These are phyloP conservation scores for Trichosporon sp. DNA, from an alignment of 1,284 basidiomycete genomes.

Conservation along the genomic window DNA sequence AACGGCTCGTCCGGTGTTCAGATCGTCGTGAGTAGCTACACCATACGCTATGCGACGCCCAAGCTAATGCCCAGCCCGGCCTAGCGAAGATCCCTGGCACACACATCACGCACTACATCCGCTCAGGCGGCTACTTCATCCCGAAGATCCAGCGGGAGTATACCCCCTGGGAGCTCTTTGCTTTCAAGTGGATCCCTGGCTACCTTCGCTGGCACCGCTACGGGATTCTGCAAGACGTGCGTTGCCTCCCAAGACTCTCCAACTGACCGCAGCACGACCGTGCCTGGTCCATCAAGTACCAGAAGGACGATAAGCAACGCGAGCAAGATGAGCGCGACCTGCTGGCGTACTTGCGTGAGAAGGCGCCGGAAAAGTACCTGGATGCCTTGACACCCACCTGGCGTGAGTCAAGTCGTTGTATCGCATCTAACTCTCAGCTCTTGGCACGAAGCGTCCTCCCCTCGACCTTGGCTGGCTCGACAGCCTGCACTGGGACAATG, in stretches of 20 bases:
- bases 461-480: slow-evolving; percentile 4
- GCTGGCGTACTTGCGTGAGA: background rate
- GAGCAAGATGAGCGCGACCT: slow-evolving; percentile 2
- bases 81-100: background rate
- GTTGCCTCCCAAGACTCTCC: background rate
- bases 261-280: background rate
- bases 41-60: background rate
- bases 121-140: slow-evolving; percentile 2
- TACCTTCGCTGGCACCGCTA: background rate
- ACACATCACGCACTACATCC: slow-evolving; percentile 3
- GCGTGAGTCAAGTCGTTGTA: background rate
- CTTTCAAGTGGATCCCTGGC: slow-evolving; percentile 1
- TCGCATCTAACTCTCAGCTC: background rate
- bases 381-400: slow-evolving; percentile 1
- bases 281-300: background rate
- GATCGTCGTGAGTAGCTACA: background rate
- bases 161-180: background rate
- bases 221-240: background rate
- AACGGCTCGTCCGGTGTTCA: slow-evolving; percentile 8
- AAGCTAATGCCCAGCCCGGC: background rate
- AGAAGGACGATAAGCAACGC: background rate
- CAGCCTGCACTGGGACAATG: slow-evolving; percentile 1
- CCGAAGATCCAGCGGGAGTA: slow-evolving; percentile 2
- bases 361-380: slow-evolving; percentile 5
- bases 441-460: slow-evolving; percentile 1